Evolutionary conservation across 1,139 yeast species (phyloP), one percentile per base, ranked within the genome.

Genomic region (Geotrichum australiense): DNA sequence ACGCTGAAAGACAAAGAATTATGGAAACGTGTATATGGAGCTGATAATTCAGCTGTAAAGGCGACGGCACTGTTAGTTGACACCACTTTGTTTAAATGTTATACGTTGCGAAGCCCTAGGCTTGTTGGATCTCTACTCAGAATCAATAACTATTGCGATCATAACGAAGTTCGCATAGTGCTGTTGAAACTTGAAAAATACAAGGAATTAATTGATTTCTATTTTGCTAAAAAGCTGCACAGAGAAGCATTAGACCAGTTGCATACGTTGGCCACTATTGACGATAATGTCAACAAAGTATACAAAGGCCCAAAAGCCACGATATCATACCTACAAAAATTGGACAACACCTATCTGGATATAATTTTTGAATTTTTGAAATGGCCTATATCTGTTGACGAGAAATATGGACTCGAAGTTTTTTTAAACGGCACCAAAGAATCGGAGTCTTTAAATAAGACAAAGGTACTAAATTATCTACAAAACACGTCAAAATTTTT

Each of bases 101-200:
- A 91, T 56, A 68, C 78, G 50, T 61, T 76, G 21, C 73, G 75
- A 28, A 76, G 76, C 45, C 85, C 87, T 0, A 73, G 80, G 52
- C 68, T 91, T 56, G 71, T 91, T 14, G 95, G 94, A 0, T 93
- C 97, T 0, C 71, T 91, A 25, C 69, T 91, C 5, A 68, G 97
- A 41, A 70, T 87, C 2, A 74, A 76, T 31, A 91, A 89, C 56
- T 68, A 69, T 48, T 86, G 96, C 64, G 80, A 81, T 54, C 71
- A 81, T 2, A 65, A 65, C 1, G 70, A 75, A 2, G 95, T 86
- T 2, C 74, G 76, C 42, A 61, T 65, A 4, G 69, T 75, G 42
- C 69, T 89, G 26, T 65, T 66, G n/a, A 63, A 68, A 25, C 66
- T 71, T 6, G 66, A 68, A 4, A 72, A 75, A 56, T 72, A 76